These are phyloP conservation scores for Spathaspora hagerdaliae DNA, from an alignment of 805 yeast species.

Conservation along the genomic window DNA sequence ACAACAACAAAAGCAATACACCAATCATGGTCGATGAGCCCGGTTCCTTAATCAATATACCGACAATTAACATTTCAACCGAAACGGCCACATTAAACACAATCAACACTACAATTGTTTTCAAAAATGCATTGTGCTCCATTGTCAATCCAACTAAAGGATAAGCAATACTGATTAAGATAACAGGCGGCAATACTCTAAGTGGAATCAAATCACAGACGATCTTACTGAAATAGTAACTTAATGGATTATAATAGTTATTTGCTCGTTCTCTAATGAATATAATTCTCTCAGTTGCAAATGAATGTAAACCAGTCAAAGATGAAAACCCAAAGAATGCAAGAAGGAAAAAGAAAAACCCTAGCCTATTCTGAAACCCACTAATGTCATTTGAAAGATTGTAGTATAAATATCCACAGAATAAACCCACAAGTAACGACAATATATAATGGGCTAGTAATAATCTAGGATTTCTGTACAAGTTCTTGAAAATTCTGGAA, in stretches of 20 bases:
- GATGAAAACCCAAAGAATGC: conserved; percentile 94
- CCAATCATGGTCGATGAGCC: conserved; percentile 91
- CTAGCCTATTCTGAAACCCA: conserved; percentile 94
- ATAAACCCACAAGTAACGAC: conserved; percentile 70
- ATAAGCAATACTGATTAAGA: conserved; percentile 74
- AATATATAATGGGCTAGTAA: conserved; percentile 78
- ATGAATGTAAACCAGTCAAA: conserved; percentile 85
- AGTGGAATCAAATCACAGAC: conserved; percentile 90
- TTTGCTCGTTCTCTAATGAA: conserved; percentile 92
- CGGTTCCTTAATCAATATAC: conserved; percentile 81
- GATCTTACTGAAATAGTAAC: conserved; percentile 82
- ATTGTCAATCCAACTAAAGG: conserved; percentile 87
- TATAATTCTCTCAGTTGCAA: conserved; percentile 82
- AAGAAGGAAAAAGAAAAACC: conserved; percentile 84
- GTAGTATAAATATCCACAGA: conserved; percentile 84
- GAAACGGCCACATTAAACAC: conserved; percentile 86
- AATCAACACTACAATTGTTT: conserved; percentile 65
- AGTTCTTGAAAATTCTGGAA: conserved; percentile 85
- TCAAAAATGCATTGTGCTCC: conserved; percentile 69
- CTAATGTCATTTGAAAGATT: conserved; percentile 83
- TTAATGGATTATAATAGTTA: conserved; percentile 83
- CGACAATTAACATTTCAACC: conserved; percentile 79
- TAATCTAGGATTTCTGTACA: conserved; percentile 89
- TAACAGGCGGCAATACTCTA: conserved; percentile 86
- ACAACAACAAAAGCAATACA: conserved; percentile 76